Base-by-base conservation (phyloP, 139 green algal genomes). In the Chlamydomonas urium region DNA sequence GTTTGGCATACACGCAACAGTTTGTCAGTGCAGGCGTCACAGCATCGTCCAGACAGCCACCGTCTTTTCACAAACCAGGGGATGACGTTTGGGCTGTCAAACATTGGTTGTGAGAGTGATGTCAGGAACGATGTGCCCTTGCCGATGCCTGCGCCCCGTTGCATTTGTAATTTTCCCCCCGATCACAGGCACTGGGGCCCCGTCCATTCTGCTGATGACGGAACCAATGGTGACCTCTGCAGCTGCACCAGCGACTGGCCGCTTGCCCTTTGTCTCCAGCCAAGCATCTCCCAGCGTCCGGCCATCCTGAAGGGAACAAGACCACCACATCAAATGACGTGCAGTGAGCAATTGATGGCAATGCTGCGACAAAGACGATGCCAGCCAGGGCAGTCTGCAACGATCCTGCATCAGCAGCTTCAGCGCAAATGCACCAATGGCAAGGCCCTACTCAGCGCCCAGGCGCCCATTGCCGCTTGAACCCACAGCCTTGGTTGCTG, bases 221-320 rank as follows among this genome's bases (percentile, higher is more conserved):
- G 14, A 53, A 53, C 10, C 42, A 53, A 53, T 53, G 42, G 10
- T 53, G 42, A n/a, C 42, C 42, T 63, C 53, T 63, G 21, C 53
- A 31, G 3, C 67, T 28, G 38, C 48, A 17, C 69, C 69, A 61
- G 38, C 50, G 4, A 65, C 60, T 4, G 33, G 37, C 37, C 14
- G 33, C 65, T 84, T 84, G 65, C 78, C 78, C 73, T 78, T 80
- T 10, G 73, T 69, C 62, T 84, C 78, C 33, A 84, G 56, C 78
- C 78, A 84, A 23, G 28, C 0, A 29, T 85, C 79, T 4, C 75
- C 79, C 29, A 76, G 29, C 1, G 47, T 38, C 4, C 61, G 35
- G 37, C 48, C 34, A 50, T 68, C 69, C 53, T 63, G 53, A 63
- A 14, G 21, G 24, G 19, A 63, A 14, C 26, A 26, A 34, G 6